phyloP scores from a whole-genome alignment of 2,329 filamentous ascomycete species.

The Monilinia polystroma region DNA sequence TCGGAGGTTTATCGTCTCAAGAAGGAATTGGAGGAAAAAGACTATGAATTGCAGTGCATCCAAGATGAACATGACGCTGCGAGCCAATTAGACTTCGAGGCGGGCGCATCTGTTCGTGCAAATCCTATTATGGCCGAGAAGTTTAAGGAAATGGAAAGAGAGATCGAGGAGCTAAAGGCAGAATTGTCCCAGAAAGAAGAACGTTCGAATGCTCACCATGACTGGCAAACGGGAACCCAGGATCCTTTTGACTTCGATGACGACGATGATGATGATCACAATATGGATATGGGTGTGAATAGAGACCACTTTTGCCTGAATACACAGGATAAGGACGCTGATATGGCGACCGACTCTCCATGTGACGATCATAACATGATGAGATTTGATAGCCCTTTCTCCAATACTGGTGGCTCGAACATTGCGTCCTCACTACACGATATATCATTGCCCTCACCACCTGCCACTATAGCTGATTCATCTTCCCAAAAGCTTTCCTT shows the following conservation, averaged over 20 bases:
- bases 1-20: slow-evolving; percentile 52
- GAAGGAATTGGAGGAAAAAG: slow-evolving; percentile 44
- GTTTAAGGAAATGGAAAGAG: slow-evolving; percentile 36
- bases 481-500: slow-evolving; percentile 30
- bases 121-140: slow-evolving; percentile 27
- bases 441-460: slow-evolving; percentile 39
- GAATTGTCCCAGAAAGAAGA: slow-evolving; percentile 34
- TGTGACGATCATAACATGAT: slow-evolving; percentile 7
- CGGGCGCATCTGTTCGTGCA: slow-evolving; percentile 26
- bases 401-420: slow-evolving; percentile 31
- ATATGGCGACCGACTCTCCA: slow-evolving; percentile 11
- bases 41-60: slow-evolving; percentile 38
- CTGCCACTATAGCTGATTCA: slow-evolving; percentile 38
- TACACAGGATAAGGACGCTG: neutral
- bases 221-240: slow-evolving; percentile 53
- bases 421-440: slow-evolving; percentile 35
- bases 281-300: slow-evolving; percentile 41
- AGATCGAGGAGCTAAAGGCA: slow-evolving; percentile 34
- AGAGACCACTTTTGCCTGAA: slow-evolving; percentile 27
- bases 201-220: slow-evolving; percentile 28
- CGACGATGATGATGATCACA: slow-evolving; percentile 31
- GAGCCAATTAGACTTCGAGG: slow-evolving; percentile 36
- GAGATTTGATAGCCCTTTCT: slow-evolving; percentile 23
- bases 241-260: slow-evolving; percentile 44
- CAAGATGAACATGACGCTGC: slow-evolving; percentile 36